These are phyloP conservation scores for Aspergillus candidus DNA, from an alignment of 2,329 filamentous ascomycete species.

Conservation along the genomic window DNA sequence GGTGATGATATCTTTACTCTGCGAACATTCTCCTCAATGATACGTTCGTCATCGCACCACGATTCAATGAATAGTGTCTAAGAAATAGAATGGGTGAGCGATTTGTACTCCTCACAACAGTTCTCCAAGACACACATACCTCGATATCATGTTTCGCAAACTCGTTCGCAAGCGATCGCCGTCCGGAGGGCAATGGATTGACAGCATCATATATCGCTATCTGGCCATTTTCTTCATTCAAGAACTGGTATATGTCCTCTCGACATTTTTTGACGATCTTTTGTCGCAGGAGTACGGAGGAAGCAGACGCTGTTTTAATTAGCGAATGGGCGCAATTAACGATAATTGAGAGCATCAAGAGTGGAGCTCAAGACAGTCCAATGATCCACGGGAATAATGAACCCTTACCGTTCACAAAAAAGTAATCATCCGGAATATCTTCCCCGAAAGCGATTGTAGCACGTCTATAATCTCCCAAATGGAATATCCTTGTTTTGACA, in stretches of 20 bases:
- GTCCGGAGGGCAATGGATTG: slow-evolving; percentile 77
- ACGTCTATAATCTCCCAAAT: slow-evolving; percentile 91
- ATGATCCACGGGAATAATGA: not conserved
- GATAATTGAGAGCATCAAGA: not conserved
- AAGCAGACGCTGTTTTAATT: slow-evolving; percentile 58
- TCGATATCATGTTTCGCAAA: slow-evolving; percentile 97
- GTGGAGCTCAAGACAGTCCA: not conserved
- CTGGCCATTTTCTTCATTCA: slow-evolving; percentile 96
- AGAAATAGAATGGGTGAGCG: not conserved
- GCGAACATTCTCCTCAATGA: slow-evolving; percentile 92
- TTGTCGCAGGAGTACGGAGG: slow-evolving; percentile 87
- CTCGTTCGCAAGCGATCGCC: slow-evolving; percentile 82
- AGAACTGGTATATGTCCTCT: slow-evolving; percentile 92
- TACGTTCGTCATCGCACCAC: slow-evolving; percentile 84
- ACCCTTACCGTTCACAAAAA: slow-evolving; percentile 71
- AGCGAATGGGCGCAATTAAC: slow-evolving; percentile 8
- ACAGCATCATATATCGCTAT: slow-evolving; percentile 98
- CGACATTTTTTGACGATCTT: slow-evolving; percentile 97
- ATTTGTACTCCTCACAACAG: too few species aligned
- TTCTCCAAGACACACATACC: slow-evolving; percentile 40
- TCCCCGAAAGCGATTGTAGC: slow-evolving; percentile 79
- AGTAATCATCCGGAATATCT: slow-evolving; percentile 92
- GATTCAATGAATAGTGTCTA: slow-evolving; percentile 92
- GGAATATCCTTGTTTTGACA: slow-evolving; percentile 96
- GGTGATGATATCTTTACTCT: slow-evolving; percentile 97